Conservation (phyloP, 2,329 filamentous ascomycete genomes). For the Nemania sp. region DNA sequence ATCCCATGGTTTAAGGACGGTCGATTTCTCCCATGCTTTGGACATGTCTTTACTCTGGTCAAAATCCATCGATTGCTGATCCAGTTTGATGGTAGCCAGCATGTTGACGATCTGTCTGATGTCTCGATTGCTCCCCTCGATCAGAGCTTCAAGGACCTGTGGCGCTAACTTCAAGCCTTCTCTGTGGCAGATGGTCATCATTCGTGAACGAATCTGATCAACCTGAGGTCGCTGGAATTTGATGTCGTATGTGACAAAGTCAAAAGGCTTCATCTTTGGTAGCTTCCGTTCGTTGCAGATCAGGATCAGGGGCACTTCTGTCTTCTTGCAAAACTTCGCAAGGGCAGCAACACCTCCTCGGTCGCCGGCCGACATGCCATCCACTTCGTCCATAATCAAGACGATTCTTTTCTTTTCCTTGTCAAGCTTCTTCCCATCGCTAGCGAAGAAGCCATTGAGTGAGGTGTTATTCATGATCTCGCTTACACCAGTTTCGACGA, state of each 20-base stretch:
- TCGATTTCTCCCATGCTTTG: conserved; percentile 97
- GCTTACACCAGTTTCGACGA: conserved; percentile 85
- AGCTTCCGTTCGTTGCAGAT: conserved; percentile 95
- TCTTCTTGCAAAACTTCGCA: conserved; percentile 93
- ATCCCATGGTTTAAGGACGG: conserved; percentile 96
- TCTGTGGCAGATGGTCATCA: conserved; percentile 93
- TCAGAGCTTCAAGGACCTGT: conserved; percentile 86
- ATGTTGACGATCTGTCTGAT: conserved; percentile 99
- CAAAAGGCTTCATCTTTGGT: conserved; percentile 98
- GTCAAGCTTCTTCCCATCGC: conserved; percentile 80
- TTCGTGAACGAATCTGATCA: conserved; percentile 86
- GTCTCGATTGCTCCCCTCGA: conserved; percentile 93
- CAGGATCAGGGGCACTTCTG: conserved; percentile 89
- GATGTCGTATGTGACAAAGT: conserved; percentile 81
- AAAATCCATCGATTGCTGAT: conserved; percentile 78
- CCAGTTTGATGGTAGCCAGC: conserved; percentile 91
- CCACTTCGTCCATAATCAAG: conserved; percentile 98
- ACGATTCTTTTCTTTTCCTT: conserved; percentile 87
- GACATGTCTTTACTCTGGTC: conserved; percentile 92
- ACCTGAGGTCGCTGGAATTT: conserved; percentile 87
- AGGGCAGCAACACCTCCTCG: conserved; percentile 93
- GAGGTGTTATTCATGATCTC: conserved; percentile 95
- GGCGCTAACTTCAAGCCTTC: conserved; percentile 86
- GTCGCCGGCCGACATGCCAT: conserved; percentile 97
- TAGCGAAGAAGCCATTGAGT: conserved; percentile 86